Evolutionary conservation across 1,139 yeast genomes (phyloP).

Genomic region (Hansenula sp.): DNA sequence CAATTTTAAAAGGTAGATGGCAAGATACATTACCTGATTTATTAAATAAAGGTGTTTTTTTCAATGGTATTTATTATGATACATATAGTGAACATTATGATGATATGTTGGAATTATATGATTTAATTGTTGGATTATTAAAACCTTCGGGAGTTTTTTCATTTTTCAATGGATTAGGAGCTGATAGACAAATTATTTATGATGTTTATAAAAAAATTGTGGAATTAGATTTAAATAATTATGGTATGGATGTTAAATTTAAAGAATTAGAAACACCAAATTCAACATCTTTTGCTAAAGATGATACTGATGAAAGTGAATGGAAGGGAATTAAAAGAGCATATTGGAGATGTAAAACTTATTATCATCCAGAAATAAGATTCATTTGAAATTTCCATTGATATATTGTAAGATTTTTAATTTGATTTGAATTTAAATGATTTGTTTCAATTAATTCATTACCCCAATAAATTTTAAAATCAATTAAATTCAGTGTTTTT

Average conservation of each 20-base stretch:
- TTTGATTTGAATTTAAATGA: neutral
- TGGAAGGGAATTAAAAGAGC: conserved; percentile 73
- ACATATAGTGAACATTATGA: conserved; percentile 85
- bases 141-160: conserved; percentile 82
- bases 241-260: conserved; percentile 50
- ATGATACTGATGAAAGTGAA: conserved; percentile 36
- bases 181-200: conserved; percentile 83
- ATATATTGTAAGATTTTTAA: neutral
- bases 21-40: conserved; percentile 72
- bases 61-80: conserved; percentile 91
- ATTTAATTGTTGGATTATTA: conserved; percentile 73
- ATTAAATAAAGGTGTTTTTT: conserved; percentile 63
- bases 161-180: conserved; percentile 95
- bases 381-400: conserved; percentile 29
- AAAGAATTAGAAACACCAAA: conserved; percentile 18
- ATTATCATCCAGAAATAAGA: conserved; percentile 60
- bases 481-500: neutral
- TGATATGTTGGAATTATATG: conserved; percentile 86
- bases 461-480: neutral
- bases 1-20: conserved; percentile 85
- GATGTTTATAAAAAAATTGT: conserved; percentile 86
- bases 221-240: conserved; percentile 72
- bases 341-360: conserved; percentile 71
- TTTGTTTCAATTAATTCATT: neutral
- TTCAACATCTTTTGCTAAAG: conserved; percentile 15